Evolutionary conservation across 768 basidiomycete species (phyloP).

Genomic region (Coprinopsis strossmayeri): DNA sequence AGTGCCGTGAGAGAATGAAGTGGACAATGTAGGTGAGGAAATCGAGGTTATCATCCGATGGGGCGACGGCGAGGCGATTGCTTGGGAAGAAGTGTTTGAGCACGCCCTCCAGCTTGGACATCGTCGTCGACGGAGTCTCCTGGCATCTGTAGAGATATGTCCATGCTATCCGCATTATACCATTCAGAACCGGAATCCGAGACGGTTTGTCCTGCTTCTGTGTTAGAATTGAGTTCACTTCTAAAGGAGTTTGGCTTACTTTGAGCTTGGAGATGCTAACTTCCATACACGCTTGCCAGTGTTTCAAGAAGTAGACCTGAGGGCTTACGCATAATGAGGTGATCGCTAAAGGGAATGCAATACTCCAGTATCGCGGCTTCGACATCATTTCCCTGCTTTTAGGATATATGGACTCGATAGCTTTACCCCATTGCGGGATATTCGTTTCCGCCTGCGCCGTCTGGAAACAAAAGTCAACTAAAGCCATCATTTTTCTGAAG

Average conservation of each 20-base stretch:
- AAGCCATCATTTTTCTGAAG: too few relatives aligned
- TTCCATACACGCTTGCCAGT: conserved; percentile 77
- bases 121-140: conserved; percentile 75
- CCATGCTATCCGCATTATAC: conserved; percentile 81
- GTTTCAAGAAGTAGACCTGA: conserved; percentile 73
- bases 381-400: conserved; percentile 80
- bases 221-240: conserved; percentile 1
- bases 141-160: conserved; percentile 93
- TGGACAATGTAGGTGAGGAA: conserved; percentile 75
- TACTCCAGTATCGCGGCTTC: conserved; percentile 86
- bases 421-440: conserved; percentile 91
- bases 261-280: conserved; percentile 70
- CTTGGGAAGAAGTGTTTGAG: conserved; percentile 76
- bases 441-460: conserved; percentile 96
- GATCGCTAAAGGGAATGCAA: conserved; percentile 79
- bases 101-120: conserved; percentile 69
- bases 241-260: conserved; percentile 32
- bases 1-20: conserved; percentile 76
- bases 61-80: conserved; percentile 51
- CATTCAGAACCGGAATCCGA: conserved; percentile 70
- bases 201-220: conserved; percentile 63
- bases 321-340: conserved; percentile 85
- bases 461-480: too few relatives aligned
- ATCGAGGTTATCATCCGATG: conserved; percentile 71
- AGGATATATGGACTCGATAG: conserved; percentile 77